A percentile compares a stretch with the other conserved stretches of the same genome.
These are phyloP conservation scores for Serpula lacrymans DNA, from an alignment of 768 basidiomycete genomes.

Conservation along the genomic window DNA sequence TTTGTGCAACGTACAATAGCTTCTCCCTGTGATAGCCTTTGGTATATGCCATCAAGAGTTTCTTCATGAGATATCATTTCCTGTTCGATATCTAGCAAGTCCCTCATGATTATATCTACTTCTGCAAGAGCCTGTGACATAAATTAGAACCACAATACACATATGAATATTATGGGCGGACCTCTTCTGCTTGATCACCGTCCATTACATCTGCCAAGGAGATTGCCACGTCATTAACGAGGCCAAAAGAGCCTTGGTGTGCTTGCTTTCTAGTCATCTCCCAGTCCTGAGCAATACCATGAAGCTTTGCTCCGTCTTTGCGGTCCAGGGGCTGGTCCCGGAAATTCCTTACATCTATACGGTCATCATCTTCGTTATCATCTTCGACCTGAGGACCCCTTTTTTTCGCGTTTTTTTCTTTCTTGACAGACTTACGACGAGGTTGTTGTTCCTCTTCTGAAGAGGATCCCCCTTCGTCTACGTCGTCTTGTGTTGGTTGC, in stretches of 20 bases:
- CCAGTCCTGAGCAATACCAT: conserved; percentile 65
- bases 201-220: conserved; percentile 63
- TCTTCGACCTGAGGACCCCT: conserved; percentile 26
- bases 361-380: conserved; percentile 44
- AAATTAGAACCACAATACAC: neutral
- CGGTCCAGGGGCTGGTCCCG: conserved; percentile 62
- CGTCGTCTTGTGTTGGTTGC: conserved; percentile 37
- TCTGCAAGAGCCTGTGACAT: conserved; percentile 46
- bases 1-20: conserved; percentile 50
- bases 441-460: conserved; percentile 41
- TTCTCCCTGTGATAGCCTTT: conserved; percentile 52
- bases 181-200: conserved; percentile 49
- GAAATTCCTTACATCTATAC: conserved; percentile 61
- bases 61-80: conserved; percentile 58
- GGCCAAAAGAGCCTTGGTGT: conserved; percentile 38
- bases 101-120: conserved; percentile 66
- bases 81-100: conserved; percentile 61
- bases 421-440: conserved; percentile 29
- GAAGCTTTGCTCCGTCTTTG: conserved; percentile 48
- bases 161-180: conserved; percentile 22
- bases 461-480: conserved; percentile 27
- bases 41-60: conserved; percentile 52
- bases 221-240: conserved; percentile 50
- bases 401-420: conserved; percentile 27
- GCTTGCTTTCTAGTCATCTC: conserved; percentile 46